Evolutionary conservation across 495 filamentous ascomycete genomes (phyloP).

Genomic region (Aspergillus asperescens): DNA sequence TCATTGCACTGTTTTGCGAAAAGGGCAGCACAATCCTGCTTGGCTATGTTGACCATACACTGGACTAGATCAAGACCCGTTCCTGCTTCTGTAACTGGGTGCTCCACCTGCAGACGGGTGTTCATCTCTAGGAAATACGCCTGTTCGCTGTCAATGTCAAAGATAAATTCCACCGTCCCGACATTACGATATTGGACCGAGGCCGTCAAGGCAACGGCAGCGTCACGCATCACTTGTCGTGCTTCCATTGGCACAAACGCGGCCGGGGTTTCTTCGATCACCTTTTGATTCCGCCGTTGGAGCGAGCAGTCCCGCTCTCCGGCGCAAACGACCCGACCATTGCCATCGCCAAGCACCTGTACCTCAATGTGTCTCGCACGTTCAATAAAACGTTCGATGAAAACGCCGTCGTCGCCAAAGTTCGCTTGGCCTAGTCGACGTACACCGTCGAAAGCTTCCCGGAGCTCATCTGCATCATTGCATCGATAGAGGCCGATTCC

Average conservation of each 20-base stretch:
- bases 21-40: slow-evolving; percentile 23
- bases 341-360: slow-evolving; percentile 43
- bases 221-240: slow-evolving; percentile 44
- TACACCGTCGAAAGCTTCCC: slow-evolving; percentile 31
- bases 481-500: slow-evolving; percentile 52
- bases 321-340: slow-evolving; percentile 36
- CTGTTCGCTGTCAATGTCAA: slow-evolving; percentile 51
- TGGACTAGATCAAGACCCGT: slow-evolving; percentile 56
- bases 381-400: slow-evolving; percentile 43
- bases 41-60: slow-evolving; percentile 50
- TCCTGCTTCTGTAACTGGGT: slow-evolving; percentile 58
- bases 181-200: slow-evolving; percentile 53
- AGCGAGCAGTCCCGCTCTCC: slow-evolving; percentile 47
- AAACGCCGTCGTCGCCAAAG: slow-evolving; percentile 44
- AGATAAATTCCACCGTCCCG: slow-evolving; percentile 61
- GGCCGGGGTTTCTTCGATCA: slow-evolving; percentile 51
- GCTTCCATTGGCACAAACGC: slow-evolving; percentile 46
- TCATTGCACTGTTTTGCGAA: slow-evolving; percentile 14
- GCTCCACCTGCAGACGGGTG: slow-evolving; percentile 62
- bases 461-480: slow-evolving; percentile 32
- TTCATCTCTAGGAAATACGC: slow-evolving; percentile 71
- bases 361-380: slow-evolving; percentile 44
- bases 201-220: slow-evolving; percentile 46
- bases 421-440: slow-evolving; percentile 35
- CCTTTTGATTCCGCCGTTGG: slow-evolving; percentile 50